These are phyloP conservation scores for Mycosarcoma maydis DNA, from an alignment of 1,284 basidiomycete genomes.

Conservation along the genomic window DNA sequence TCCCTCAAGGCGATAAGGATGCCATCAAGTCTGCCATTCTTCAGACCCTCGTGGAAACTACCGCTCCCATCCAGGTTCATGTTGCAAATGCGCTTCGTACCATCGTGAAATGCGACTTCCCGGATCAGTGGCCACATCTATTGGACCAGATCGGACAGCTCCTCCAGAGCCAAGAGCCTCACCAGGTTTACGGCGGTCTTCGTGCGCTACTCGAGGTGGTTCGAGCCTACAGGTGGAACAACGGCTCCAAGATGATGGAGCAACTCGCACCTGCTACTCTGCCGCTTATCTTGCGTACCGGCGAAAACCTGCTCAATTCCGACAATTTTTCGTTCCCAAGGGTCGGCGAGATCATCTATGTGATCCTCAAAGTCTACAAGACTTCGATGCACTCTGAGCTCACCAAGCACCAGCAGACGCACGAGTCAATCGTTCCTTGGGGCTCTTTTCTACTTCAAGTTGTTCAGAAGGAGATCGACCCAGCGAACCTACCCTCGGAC, in stretches of 20 bases:
- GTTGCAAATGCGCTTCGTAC: conserved; percentile 53
- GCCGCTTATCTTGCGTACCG: conserved; percentile 56
- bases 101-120: conserved; percentile 61
- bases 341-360: conserved; percentile 62
- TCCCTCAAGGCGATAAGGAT: conserved; percentile 51
- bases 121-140: conserved; percentile 59
- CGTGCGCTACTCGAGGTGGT: conserved; percentile 63
- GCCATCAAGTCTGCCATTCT: conserved; percentile 53
- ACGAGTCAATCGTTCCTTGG: conserved; percentile 64
- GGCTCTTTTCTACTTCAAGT: conserved; percentile 62
- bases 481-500: conserved; percentile 48
- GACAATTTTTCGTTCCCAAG: conserved; percentile 48
- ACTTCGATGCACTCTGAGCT: conserved; percentile 59
- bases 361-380: conserved; percentile 65
- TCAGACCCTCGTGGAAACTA: conserved; percentile 52
- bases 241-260: conserved; percentile 58
- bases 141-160: conserved; percentile 58
- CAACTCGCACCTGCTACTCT: conserved; percentile 56
- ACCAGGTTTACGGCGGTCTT: conserved; percentile 58
- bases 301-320: conserved; percentile 51
- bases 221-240: conserved; percentile 58
- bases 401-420: conserved; percentile 59
- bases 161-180: conserved; percentile 45
- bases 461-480: conserved; percentile 56
- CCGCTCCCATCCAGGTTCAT: conserved; percentile 53